Base-by-base conservation (phyloP, 192 early-diverging fungal genomes). In the Physocladia obscura region DNA sequence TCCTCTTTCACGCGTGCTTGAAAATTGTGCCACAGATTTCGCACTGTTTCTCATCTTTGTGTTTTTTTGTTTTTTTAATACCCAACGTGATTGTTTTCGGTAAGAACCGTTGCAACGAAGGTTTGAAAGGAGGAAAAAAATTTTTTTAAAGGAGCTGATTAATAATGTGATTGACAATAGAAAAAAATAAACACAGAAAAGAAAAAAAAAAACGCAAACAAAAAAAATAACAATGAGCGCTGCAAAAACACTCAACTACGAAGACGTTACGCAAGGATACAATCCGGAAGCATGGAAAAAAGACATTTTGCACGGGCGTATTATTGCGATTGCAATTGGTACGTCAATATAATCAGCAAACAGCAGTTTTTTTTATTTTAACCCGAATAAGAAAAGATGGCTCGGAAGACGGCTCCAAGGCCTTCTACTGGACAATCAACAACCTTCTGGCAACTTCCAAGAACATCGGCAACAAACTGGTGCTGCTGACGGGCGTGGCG, bases 211-310 rank as follows among this genome's bases (percentile, higher is more conserved):
- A 8, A 4, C 13, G 30, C 11, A 32, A 19, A 34, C 22, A 57
- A 31, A 27, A 5, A n/a, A n/a, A n/a, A n/a, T n/a, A n/a, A n/a
- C n/a, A n/a, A n/a, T n/a, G n/a, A n/a, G n/a, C n/a, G n/a, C n/a
- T n/a, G n/a, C n/a, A n/a, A n/a, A n/a, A n/a, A n/a, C n/a, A n/a
- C n/a, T n/a, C n/a, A n/a, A n/a, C n/a, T 57, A 31, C 29, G 56
- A 57, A 32, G 62, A 64, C 31, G n/a, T 64, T 8, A 50, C 62
- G 22, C 48, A 51, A 13, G 19, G 38, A 36, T 40, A 40, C 30
- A 64, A 64, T 17, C 30, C 62, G 22, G 62, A 64, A 17, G 62
- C 49, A 17, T 64, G 62, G 62, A 49, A 51, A 31, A 64, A 64
- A 49, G 62, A 64, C 44, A 34, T 64, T 21, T 5, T 64, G 4